Conservation (phyloP, 306 rosid species). For the Fragaria ananassa region DNA sequence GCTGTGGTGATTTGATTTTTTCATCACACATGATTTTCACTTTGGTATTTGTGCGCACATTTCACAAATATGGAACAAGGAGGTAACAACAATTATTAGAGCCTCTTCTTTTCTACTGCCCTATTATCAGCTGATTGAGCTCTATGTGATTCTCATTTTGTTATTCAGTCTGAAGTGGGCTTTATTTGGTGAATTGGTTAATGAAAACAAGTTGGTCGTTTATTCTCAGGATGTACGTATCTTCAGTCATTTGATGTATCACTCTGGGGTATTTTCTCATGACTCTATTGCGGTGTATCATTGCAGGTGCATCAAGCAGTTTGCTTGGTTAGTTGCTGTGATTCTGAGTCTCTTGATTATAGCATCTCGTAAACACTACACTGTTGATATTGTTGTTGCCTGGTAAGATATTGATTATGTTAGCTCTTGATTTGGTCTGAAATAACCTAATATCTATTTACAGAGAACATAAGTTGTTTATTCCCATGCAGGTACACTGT, state of each 20-base stretch:
- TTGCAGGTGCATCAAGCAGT: constrained; percentile 45
- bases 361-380: constrained; percentile 55
- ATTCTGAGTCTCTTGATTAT: constrained; percentile 47
- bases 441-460: neutral
- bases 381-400: constrained; percentile 41
- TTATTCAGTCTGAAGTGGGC: neutral
- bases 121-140: neutral
- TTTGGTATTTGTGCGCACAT: constrained; percentile 45
- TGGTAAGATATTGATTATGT: constrained; percentile 26
- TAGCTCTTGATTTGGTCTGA: neutral
- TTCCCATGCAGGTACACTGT: constrained; percentile 44
- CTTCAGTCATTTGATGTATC: neutral
- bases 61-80: constrained; percentile 44
- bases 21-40: constrained; percentile 58
- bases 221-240: neutral
- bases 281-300: neutral
- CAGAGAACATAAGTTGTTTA: neutral
- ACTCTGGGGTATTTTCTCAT: neutral
- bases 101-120: neutral
- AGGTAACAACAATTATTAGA: constrained; percentile 27
- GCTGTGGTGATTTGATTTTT: constrained; percentile 59
- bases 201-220: neutral
- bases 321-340: constrained; percentile 48
- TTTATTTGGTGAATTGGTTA: neutral
- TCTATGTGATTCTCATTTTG: neutral